phyloP scores from a whole-genome alignment of 345 rosid genomes.

The Arabidopsis arenosa region DNA sequence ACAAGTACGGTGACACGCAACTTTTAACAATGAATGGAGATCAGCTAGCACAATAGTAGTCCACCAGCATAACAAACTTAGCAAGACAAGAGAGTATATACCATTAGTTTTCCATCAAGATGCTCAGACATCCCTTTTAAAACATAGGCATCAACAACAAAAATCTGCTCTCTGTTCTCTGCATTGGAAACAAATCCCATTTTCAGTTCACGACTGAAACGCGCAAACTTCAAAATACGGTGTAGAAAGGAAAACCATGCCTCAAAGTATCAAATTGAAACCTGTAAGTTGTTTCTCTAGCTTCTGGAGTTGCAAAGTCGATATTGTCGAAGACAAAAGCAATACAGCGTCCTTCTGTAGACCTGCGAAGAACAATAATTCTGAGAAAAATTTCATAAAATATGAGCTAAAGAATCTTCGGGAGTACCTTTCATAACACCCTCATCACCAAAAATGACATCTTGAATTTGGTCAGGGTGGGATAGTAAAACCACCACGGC shows the following conservation, averaged over 20 bases:
- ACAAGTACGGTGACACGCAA: background rate
- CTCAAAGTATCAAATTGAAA: constrained; percentile 31
- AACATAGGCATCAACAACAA: constrained; percentile 71
- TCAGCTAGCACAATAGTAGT: background rate
- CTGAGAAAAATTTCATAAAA: constrained; percentile 3
- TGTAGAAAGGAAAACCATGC: constrained; percentile 24
- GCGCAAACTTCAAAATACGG: constrained; percentile 16
- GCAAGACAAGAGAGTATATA: constrained; percentile 39
- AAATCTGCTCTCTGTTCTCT: constrained; percentile 57
- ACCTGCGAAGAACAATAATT: constrained; percentile 51
- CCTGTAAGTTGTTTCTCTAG: constrained; percentile 71
- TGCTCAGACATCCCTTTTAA: constrained; percentile 63
- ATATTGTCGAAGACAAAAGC: constrained; percentile 62
- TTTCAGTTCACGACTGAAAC: constrained; percentile 22
- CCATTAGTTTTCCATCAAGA: constrained; percentile 75
- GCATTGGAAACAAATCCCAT: constrained; percentile 45
- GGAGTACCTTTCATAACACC: constrained; percentile 68
- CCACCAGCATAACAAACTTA: constrained; percentile 20
- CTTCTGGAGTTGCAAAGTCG: constrained; percentile 57
- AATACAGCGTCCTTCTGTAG: constrained; percentile 59
- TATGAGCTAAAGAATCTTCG: constrained; percentile 21
- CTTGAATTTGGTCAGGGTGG: constrained; percentile 64
- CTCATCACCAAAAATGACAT: constrained; percentile 60
- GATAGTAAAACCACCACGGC: constrained; percentile 71
- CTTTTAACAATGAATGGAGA: constrained; percentile 18